Evolutionary conservation across 2,329 filamentous ascomycete genomes (phyloP).

Genomic region (Stagonosporopsis vannaccii): DNA sequence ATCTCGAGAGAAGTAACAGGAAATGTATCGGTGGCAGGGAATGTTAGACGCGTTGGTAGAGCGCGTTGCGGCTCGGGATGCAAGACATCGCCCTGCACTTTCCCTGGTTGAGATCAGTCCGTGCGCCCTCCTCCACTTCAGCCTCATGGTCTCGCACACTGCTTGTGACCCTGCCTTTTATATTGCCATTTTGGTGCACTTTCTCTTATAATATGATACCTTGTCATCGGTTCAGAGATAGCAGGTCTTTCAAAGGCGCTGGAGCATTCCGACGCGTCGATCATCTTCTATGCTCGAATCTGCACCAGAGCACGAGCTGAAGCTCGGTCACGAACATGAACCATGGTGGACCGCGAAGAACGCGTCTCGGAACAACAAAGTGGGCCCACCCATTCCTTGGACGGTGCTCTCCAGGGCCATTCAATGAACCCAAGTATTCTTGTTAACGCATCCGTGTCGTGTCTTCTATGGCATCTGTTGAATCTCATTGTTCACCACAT

Average conservation of each 20-base stretch:
- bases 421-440: not conserved
- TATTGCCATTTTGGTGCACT: not conserved
- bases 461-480: not conserved
- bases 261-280: conserved; percentile 4
- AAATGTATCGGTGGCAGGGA: conserved; percentile 39
- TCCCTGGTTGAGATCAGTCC: conserved; percentile 15
- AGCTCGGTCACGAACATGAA: conserved; percentile 13
- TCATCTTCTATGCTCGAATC: not conserved
- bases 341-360: conserved; percentile 12
- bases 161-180: not conserved
- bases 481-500: not conserved
- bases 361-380: conserved; percentile 10
- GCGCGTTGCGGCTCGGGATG: conserved; percentile 17
- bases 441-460: not conserved
- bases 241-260: not conserved
- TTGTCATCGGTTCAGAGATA: no score
- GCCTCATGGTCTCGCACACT: conserved; percentile 5
- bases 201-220: not conserved
- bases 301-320: conserved; percentile 14
- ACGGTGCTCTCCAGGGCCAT: not conserved
- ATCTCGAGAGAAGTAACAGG: conserved; percentile 23
- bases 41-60: conserved; percentile 26
- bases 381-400: not conserved
- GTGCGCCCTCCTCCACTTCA: conserved; percentile 2
- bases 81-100: conserved; percentile 19